Conservation (phyloP, 139 green algal species). For the Coelastrella sp. region DNA sequence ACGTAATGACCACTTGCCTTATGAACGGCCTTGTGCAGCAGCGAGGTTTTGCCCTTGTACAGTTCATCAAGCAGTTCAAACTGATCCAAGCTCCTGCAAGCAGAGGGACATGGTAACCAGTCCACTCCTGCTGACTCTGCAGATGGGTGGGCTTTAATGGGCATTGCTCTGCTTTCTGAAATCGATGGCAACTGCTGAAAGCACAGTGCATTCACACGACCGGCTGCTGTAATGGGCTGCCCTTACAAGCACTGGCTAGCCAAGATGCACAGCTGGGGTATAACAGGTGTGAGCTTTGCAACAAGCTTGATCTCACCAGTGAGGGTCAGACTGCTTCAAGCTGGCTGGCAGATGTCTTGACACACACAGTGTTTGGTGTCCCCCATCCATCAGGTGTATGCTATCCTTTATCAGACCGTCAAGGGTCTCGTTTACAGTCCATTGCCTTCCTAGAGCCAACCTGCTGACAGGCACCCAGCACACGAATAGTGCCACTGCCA, state of each 20-base stretch:
- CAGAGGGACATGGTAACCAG: background rate
- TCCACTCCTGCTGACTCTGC: too few relatives aligned
- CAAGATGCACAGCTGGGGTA: background rate
- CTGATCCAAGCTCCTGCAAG: constrained; percentile 72
- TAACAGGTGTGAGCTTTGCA: background rate
- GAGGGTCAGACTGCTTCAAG: background rate
- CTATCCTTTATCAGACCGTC: background rate
- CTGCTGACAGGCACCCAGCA: background rate
- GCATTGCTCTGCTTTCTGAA: too few relatives aligned
- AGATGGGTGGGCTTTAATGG: too few relatives aligned
- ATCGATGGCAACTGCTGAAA: too few relatives aligned
- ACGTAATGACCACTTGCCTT: constrained; percentile 56
- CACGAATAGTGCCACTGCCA: background rate
- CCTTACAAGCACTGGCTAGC: background rate
- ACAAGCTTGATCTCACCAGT: constrained; percentile 16
- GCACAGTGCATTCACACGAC: too few relatives aligned
- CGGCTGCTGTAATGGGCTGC: too few relatives aligned
- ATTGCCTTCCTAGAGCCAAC: background rate
- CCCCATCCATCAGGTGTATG: background rate
- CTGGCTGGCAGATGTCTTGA: background rate
- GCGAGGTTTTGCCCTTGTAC: constrained; percentile 78
- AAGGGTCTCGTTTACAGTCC: background rate
- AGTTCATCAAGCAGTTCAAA: constrained; percentile 79
- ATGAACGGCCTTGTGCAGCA: constrained; percentile 76
- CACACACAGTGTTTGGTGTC: constrained; percentile 16